Conservation (phyloP, 441 rosid species). For the Rhodomyrtus psidioides region DNA sequence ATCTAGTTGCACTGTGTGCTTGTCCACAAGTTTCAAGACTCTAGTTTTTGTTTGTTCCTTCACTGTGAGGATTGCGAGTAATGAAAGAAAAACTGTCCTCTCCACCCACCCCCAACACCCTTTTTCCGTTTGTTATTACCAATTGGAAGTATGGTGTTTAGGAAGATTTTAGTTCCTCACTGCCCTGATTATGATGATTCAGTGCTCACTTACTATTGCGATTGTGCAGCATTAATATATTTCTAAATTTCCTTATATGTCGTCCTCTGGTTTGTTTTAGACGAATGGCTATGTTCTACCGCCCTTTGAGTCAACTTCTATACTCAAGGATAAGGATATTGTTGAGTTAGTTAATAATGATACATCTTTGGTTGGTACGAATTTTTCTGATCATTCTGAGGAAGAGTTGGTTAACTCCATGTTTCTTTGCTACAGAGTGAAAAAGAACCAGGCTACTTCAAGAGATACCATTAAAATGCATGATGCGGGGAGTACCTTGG, state of each 20-base stretch:
- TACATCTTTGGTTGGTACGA: not conserved
- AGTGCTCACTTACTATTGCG: not conserved
- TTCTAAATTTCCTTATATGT: not conserved
- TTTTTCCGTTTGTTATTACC: too few relatives aligned
- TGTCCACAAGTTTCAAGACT: not conserved
- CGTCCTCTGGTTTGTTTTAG: constrained; percentile 16
- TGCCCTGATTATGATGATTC: not conserved
- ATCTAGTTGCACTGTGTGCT: not conserved
- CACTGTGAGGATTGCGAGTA: not conserved
- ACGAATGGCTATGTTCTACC: constrained; percentile 92
- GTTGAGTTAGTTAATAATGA: constrained; percentile 40
- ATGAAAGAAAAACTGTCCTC: not conserved
- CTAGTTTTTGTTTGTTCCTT: not conserved
- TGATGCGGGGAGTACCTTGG: constrained; percentile 21
- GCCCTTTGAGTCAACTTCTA: constrained; percentile 62
- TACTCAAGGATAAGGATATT: constrained; percentile 72
- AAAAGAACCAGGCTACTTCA: constrained; percentile 30
- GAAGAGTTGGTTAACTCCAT: not conserved
- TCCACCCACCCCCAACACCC: too few relatives aligned
- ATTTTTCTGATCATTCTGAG: not conserved
- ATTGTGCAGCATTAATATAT: not conserved
- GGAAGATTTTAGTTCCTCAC: not conserved
- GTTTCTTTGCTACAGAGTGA: constrained; percentile 39
- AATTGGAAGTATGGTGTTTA: not conserved
- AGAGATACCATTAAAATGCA: constrained; percentile 18